These are phyloP conservation scores for Fraxinus velutina DNA, from an alignment of 305 asterid genomes.

Conservation along the genomic window DNA sequence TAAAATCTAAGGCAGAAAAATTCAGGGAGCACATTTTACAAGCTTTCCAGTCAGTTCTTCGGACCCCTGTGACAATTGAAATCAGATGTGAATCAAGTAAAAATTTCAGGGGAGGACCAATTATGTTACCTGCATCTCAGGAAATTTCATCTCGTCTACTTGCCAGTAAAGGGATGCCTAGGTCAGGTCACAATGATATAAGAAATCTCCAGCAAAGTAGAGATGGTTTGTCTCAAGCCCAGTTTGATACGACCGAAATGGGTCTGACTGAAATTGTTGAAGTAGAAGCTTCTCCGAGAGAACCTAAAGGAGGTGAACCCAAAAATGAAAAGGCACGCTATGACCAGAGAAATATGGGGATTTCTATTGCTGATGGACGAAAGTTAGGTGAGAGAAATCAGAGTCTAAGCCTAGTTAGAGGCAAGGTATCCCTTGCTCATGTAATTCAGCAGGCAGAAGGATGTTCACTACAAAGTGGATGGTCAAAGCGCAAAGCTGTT, in stretches of 20 bases:
- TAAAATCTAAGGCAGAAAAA: conserved; percentile 75
- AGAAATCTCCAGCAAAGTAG: not conserved
- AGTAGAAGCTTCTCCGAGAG: not conserved
- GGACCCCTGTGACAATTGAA: not conserved
- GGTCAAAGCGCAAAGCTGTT: conserved; percentile 87
- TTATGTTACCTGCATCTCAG: not conserved
- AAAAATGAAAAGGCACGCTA: conserved; percentile 22
- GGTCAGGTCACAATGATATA: not conserved
- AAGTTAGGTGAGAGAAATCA: conserved; percentile 52
- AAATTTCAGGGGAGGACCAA: not conserved
- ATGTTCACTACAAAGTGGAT: conserved; percentile 56
- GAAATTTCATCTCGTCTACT: not conserved
- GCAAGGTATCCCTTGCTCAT: conserved; percentile 88
- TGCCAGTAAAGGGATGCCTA: not conserved
- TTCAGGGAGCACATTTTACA: conserved; percentile 61
- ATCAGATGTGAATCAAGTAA: not conserved
- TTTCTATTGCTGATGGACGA: conserved; percentile 10
- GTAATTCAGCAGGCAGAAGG: conserved; percentile 92
- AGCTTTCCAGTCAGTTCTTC: conserved; percentile 41
- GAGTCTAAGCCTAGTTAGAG: conserved; percentile 74
- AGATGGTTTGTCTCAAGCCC: not conserved
- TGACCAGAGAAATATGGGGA: conserved; percentile 12
- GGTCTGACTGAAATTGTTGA: not conserved
- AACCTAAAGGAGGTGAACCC: not conserved
- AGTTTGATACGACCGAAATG: not conserved